Evolutionary conservation across 805 yeast species (phyloP).

Genomic region (Lachancea mirantina): DNA sequence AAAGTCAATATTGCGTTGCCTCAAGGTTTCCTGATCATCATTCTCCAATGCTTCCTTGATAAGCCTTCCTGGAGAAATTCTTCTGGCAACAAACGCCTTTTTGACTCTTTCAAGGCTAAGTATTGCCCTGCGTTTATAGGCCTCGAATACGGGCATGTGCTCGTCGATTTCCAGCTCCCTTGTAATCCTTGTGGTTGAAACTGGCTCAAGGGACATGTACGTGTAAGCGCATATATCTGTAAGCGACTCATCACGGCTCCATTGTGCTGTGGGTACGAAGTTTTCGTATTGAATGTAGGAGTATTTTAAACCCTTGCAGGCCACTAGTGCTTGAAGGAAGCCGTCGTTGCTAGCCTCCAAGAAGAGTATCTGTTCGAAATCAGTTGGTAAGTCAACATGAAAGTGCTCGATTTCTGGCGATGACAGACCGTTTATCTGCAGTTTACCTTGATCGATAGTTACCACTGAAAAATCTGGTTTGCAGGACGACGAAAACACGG

Average conservation of each 20-base stretch:
- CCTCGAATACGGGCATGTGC: constrained; percentile 12
- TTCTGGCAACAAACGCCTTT: constrained; percentile 11
- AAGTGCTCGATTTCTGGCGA: constrained; percentile 12
- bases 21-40: constrained; percentile 10
- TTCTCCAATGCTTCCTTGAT: constrained; percentile 13
- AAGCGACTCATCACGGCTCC: constrained; percentile 42
- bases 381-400: constrained; percentile 14
- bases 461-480: constrained; percentile 12
- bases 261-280: constrained; percentile 20
- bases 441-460: constrained; percentile 7
- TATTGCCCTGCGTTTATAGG: constrained; percentile 26
- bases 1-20: constrained; percentile 30
- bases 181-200: constrained; percentile 10
- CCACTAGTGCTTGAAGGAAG: constrained; percentile 11
- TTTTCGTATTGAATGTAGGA: constrained; percentile 17
- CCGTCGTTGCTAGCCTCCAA: constrained; percentile 15
- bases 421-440: constrained; percentile 17
- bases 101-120: constrained; percentile 18
- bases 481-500: constrained; percentile 15
- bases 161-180: constrained; percentile 20
- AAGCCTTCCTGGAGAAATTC: constrained; percentile 11
- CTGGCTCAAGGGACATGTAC: constrained; percentile 18
- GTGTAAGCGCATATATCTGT: constrained; percentile 33
- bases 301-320: constrained; percentile 13
- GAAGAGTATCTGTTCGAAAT: constrained; percentile 14